Base-by-base conservation (phyloP, 2,329 filamentous ascomycete species). In the Claviceps arundinis region DNA sequence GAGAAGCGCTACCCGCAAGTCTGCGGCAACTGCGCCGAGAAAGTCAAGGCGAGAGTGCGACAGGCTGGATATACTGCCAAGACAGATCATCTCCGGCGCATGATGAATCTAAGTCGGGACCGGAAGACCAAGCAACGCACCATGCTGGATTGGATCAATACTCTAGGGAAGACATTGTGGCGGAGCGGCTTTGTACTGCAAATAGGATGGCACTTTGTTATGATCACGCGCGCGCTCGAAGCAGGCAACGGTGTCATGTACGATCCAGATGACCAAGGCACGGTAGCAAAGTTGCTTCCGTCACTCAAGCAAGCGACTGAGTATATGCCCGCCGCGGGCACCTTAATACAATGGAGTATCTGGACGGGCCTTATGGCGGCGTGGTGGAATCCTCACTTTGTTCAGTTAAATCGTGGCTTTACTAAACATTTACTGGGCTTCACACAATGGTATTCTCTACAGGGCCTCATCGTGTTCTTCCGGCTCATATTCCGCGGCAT, bases 1-100 rank as follows among this genome's bases (percentile, higher is more conserved):
- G 90, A 96, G 69, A 74, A 81, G 60, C 79, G 85, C 48, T 97
- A 96, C 63, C 93, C 93, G 0, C 89, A 93, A 62, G 84, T 95
- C 54, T 98, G 93, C 70, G 77, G 77, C 56, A 73, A 80, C 46
- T 98, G 93, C 67, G 85, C 87, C 56, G 85, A 83, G 5, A 80
- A 74, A 55, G 90, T 91, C 22, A 79, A 84, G 56, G 71, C 77
- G 38, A 78, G 82, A 55, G 81, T 96, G 50, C 75, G 79, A 22
- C 74, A 81, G 58, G 82, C 87, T 0, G 84, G 80, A 8, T 95
- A 95, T 63, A 85, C 82, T 37, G 89, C 89, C 30, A 87, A 88
- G 67, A 85, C 87, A n/a, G 88, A 94, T 59, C 79, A 89, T 56
- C 67, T 94, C 37, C 76, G 84, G 49, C 78, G 85, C 55, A 82